Base-by-base conservation (phyloP, 1,284 basidiomycete species). In the Cryptococcus sp. region DNA sequence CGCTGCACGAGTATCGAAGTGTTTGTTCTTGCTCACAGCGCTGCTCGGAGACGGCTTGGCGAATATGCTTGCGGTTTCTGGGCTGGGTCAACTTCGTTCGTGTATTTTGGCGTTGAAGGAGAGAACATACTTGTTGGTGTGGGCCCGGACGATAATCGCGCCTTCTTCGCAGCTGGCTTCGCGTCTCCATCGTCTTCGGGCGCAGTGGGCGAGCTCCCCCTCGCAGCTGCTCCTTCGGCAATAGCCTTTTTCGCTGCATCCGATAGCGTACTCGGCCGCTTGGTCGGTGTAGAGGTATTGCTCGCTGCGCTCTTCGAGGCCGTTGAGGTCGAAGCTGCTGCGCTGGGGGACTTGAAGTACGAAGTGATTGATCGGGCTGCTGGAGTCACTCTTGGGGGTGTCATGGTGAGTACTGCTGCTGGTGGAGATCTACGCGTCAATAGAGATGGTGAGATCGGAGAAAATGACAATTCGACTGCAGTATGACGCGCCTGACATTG, bases 221-320 rank as follows among this genome's bases (percentile, higher is more conserved):
- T 8, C 13, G 27, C 52, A n/a, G 48, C 50, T n/a, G 41, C 46
- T 15, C 55, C 67, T 16, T 64, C 65, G 16, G 40, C 38, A 46
- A 69, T 69, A 15, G 70, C 70, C 27, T 62, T 35, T 19, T 62
- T 61, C 20, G 69, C 67, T 17, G 69, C 65, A 30, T 66, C 67
- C 3, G 63, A 62, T 15, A 70, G 42, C 0, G 46, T 47, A 17
- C 43, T 50, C 15, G 40, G 39, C 25, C 50, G 23, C 46, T 61
- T 60, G 22, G 54, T 55, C 13, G 48, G 22, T 13, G 61, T 52
- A 53, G 38, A 13, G 55, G 30, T 16, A 47, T 53, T 19, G 52
- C 38, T 19, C 23, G 35, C 39, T 54, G 43, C 42, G 42, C 16
- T 45, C n/a, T 45, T 45, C 42, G 42, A 22, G 7, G n/a, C n/a